phyloP scores from a whole-genome alignment of 495 filamentous ascomycete species.

The Friedmanniomyces endolithicus region DNA sequence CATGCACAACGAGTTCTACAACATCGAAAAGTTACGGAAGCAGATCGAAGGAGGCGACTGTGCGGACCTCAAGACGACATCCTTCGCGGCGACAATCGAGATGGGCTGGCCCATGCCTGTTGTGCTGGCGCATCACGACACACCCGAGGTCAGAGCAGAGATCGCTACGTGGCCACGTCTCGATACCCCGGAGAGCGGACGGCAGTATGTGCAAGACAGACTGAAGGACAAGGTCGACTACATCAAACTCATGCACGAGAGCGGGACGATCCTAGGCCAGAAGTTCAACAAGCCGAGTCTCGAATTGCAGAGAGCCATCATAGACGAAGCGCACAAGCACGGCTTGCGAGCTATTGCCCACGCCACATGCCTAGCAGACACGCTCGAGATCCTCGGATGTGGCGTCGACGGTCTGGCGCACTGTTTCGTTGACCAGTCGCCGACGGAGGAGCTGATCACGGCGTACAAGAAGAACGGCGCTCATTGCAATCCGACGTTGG shows the following conservation, averaged over 20 bases:
- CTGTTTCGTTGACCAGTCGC: constrained; percentile 23
- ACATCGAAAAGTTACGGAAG: constrained; percentile 43
- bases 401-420: constrained; percentile 30
- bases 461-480: constrained; percentile 30
- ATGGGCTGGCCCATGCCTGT: constrained; percentile 30
- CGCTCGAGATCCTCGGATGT: constrained; percentile 24
- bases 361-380: constrained; percentile 23
- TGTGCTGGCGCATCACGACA: constrained; percentile 24
- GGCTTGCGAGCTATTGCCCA: constrained; percentile 28
- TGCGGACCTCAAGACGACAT: constrained; percentile 26
- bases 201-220: constrained; percentile 21
- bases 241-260: constrained; percentile 33
- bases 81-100: constrained; percentile 27
- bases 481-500: constrained; percentile 28
- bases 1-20: constrained; percentile 27
- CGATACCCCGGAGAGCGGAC: constrained; percentile 19
- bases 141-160: constrained; percentile 13
- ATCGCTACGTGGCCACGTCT: constrained; percentile 30
- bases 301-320: constrained; percentile 27
- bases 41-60: constrained; percentile 24
- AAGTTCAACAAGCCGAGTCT: constrained; percentile 23
- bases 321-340: constrained; percentile 24
- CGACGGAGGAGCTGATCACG: constrained; percentile 25
- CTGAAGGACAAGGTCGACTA: constrained; percentile 25
- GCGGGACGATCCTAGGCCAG: constrained; percentile 20